These are phyloP conservation scores for Aquilaria sinensis DNA, from an alignment of 345 rosid genomes.

Conservation along the genomic window DNA sequence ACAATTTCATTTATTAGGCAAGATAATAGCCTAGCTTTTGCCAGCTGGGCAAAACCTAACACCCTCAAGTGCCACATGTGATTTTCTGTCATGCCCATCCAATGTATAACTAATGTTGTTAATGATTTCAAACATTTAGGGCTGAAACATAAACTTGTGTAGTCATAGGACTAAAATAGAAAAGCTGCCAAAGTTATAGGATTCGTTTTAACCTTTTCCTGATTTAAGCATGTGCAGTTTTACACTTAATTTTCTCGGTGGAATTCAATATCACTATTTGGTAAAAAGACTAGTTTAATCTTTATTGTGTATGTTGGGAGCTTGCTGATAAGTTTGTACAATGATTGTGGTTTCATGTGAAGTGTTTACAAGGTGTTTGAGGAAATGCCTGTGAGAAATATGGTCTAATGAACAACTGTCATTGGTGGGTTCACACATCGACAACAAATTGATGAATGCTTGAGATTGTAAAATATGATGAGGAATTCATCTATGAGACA, in stretches of 20 bases:
- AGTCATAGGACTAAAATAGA: no score
- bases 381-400: conserved; percentile 80
- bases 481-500: conserved; percentile 45
- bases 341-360: conserved; percentile 34
- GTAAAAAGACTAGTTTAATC: conserved; percentile 49
- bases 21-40: no score
- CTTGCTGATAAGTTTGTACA: conserved; percentile 47
- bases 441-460: conserved; percentile 53
- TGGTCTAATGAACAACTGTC: conserved; percentile 77
- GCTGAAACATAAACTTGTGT: no score
- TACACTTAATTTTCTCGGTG: conserved; percentile 31
- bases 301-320: conserved; percentile 67
- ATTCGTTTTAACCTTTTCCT: no score
- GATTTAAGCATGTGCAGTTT: conserved; percentile 27
- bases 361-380: conserved; percentile 53
- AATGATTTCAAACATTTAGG: no score
- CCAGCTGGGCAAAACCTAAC: no score
- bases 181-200: no score
- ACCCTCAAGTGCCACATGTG: no score
- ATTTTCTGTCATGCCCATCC: no score
- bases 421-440: conserved; percentile 78
- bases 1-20: no score
- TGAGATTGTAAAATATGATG: conserved; percentile 56
- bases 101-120: no score
- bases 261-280: conserved; percentile 53